Conservation (phyloP, 371 early-diverging fungal genomes). For the Mortierella sp. region DNA sequence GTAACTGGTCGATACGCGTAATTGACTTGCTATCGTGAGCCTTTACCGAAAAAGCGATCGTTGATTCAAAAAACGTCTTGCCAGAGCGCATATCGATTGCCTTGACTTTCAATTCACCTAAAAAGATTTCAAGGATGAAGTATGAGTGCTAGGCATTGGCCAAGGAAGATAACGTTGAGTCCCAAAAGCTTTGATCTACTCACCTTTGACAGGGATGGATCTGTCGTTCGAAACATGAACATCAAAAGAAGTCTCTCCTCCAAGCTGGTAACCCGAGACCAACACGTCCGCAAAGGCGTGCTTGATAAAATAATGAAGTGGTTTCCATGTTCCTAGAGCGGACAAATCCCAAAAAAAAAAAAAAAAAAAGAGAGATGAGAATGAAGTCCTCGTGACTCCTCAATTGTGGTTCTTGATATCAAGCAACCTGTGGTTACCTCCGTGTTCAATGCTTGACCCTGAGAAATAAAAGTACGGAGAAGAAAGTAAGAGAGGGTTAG, state of each 20-base stretch:
- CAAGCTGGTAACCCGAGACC: conserved; percentile 36
- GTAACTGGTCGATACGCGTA: background rate
- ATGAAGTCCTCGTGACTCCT: background rate
- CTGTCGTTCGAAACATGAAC: conserved; percentile 36
- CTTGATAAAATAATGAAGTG: conserved; percentile 42
- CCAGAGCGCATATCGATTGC: background rate
- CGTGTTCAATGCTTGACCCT: conserved; percentile 58
- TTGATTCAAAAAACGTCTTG: background rate
- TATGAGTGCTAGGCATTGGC: background rate
- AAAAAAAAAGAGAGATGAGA: too few species aligned
- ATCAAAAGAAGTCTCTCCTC: conserved; percentile 2
- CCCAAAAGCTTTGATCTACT: background rate
- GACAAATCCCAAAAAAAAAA: too few species aligned
- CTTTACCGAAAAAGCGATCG: background rate
- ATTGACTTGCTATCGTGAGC: background rate
- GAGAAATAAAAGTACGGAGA: background rate
- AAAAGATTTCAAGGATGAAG: background rate
- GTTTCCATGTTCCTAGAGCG: conserved; percentile 50
- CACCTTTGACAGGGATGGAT: conserved; percentile 22
- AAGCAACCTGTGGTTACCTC: conserved; percentile 20
- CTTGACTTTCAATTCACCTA: background rate
- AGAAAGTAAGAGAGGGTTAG: background rate
- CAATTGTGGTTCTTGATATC: background rate
- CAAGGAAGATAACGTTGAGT: background rate
- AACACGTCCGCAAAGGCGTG: conserved; percentile 40